These are phyloP conservation scores for Gossypium davidsonii DNA, from an alignment of 441 rosid species.

Conservation along the genomic window DNA sequence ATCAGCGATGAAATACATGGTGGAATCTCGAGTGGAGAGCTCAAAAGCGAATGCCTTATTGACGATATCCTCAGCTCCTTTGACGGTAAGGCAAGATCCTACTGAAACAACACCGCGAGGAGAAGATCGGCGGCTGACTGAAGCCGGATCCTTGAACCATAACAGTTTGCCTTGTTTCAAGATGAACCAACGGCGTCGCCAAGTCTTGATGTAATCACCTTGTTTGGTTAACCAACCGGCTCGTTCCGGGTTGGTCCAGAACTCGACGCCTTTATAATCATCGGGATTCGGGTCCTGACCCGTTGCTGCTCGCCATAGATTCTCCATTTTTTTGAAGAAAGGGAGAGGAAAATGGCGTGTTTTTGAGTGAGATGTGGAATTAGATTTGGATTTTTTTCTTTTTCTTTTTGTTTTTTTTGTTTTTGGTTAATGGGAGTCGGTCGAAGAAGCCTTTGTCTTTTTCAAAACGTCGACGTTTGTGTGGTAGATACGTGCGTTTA, in stretches of 20 bases:
- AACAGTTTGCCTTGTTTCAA: constrained; percentile 64
- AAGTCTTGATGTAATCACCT: constrained; percentile 66
- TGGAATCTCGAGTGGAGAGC: constrained; percentile 39
- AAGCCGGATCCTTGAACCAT: constrained; percentile 52
- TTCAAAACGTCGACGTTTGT: neutral
- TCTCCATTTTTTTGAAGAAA: constrained; percentile 35
- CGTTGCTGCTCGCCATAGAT: constrained; percentile 57
- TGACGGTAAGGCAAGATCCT: constrained; percentile 55
- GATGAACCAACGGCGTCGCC: constrained; percentile 79
- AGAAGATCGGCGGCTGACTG: constrained; percentile 35
- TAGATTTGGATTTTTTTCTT: neutral
- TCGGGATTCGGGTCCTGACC: constrained; percentile 60
- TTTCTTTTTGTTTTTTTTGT: neutral
- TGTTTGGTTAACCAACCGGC: constrained; percentile 66
- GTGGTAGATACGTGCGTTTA: too few species aligned
- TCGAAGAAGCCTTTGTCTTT: neutral
- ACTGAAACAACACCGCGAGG: constrained; percentile 69
- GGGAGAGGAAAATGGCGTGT: neutral
- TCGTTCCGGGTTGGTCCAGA: constrained; percentile 59
- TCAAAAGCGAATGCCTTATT: constrained; percentile 62
- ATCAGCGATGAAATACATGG: constrained; percentile 67
- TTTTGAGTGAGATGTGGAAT: neutral
- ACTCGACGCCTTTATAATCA: constrained; percentile 51
- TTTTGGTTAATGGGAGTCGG: neutral
- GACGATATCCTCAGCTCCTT: constrained; percentile 66